phyloP scores from a whole-genome alignment of 2,329 filamentous ascomycete species.

The Hysterium pulicare region DNA sequence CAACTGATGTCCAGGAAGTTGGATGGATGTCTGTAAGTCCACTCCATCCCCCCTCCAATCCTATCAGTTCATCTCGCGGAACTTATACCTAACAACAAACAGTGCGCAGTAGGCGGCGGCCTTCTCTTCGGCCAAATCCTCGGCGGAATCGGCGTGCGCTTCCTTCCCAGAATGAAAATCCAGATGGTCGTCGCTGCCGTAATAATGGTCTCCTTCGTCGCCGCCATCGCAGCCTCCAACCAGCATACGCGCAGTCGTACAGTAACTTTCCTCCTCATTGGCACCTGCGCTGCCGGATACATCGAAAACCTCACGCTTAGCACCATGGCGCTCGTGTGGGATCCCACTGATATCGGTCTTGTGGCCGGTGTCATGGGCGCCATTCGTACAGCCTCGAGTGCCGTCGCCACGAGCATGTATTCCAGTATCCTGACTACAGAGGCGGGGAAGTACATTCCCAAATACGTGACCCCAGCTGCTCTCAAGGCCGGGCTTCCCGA shows the following conservation, averaged over 20 bases:
- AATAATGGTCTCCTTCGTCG: slow-evolving; percentile 24
- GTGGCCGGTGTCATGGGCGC: slow-evolving; percentile 28
- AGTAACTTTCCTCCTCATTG: slow-evolving; percentile 21
- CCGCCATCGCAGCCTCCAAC: slow-evolving; percentile 19
- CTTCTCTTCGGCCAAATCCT: slow-evolving; percentile 29
- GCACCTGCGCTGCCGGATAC: slow-evolving; percentile 25
- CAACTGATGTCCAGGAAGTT: slow-evolving; percentile 22
- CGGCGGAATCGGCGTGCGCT: slow-evolving; percentile 27
- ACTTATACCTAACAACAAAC: too few species aligned
- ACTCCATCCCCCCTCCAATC: too few species aligned
- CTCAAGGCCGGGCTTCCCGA: slow-evolving; percentile 21
- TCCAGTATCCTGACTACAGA: slow-evolving; percentile 28
- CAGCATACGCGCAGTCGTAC: slow-evolving; percentile 16
- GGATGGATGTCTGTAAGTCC: slow-evolving; percentile 33
- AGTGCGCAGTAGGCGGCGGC: slow-evolving; percentile 31
- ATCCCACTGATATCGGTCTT: slow-evolving; percentile 30
- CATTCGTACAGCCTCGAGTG: slow-evolving; percentile 24
- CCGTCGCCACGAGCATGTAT: slow-evolving; percentile 26
- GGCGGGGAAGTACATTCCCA: slow-evolving; percentile 22
- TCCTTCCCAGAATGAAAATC: slow-evolving; percentile 27
- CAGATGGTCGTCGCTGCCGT: slow-evolving; percentile 28
- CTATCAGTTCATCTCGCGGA: too few species aligned
- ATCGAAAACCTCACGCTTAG: slow-evolving; percentile 30
- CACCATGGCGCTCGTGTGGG: slow-evolving; percentile 27
- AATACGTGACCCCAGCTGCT: slow-evolving; percentile 24